These are phyloP conservation scores for Leishmania amazonensis DNA, from an alignment of 208 protist genomes.

Conservation along the genomic window DNA sequence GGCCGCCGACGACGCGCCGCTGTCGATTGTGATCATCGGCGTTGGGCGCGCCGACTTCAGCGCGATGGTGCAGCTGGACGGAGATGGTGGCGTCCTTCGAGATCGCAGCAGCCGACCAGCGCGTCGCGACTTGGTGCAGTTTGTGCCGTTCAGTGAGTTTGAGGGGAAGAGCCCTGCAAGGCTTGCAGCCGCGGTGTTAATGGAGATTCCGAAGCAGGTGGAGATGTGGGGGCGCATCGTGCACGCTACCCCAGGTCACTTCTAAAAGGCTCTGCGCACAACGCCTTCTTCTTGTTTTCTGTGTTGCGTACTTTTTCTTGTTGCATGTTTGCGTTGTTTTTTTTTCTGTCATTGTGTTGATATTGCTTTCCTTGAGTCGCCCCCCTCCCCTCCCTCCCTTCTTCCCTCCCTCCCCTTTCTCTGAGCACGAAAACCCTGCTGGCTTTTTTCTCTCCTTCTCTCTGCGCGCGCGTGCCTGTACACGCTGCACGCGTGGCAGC, in stretches of 20 bases:
- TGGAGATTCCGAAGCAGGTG: conserved; percentile 59
- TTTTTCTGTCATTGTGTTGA: background rate
- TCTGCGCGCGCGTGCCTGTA: background rate
- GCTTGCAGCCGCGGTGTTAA: conserved; percentile 55
- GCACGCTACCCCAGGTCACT: background rate
- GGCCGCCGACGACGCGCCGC: conserved; percentile 60
- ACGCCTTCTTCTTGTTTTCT: background rate
- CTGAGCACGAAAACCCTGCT: background rate
- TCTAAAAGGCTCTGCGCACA: background rate
- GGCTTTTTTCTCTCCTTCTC: background rate
- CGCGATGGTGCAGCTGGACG: conserved; percentile 93
- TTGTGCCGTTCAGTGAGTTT: conserved; percentile 69
- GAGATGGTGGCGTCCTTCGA: conserved; percentile 62
- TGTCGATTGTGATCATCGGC: conserved; percentile 94
- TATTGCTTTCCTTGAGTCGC: background rate
- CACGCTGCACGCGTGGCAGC: background rate
- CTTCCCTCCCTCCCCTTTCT: background rate
- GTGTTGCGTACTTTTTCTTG: background rate
- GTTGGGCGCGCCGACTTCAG: conserved; percentile 88
- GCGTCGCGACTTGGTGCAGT: conserved; percentile 71
- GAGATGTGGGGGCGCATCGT: conserved; percentile 26
- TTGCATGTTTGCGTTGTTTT: background rate
- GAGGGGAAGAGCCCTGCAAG: conserved; percentile 20
- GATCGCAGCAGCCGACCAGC: conserved; percentile 7
- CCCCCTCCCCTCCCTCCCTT: too few relatives aligned